phyloP scores from a whole-genome alignment of 306 rosid genomes.

The Dryas alaskensis region DNA sequence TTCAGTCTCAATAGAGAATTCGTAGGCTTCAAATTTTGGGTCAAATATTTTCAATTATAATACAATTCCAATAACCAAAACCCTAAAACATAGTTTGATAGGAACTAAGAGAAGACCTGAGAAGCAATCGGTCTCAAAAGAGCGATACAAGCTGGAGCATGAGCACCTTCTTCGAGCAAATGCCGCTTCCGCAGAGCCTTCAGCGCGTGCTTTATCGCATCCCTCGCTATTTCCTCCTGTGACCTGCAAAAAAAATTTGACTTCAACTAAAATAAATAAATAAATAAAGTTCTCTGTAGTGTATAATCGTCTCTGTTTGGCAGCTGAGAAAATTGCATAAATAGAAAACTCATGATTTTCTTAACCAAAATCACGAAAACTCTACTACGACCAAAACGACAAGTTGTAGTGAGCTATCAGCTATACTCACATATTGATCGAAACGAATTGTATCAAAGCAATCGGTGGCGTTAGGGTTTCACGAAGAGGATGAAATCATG shows the following conservation, averaged over 20 bases:
- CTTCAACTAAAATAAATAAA: slow-evolving; percentile 1
- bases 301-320: slow-evolving; percentile 20
- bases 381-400: background rate
- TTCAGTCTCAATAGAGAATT: background rate
- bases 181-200: slow-evolving; percentile 83
- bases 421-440: slow-evolving; percentile 29
- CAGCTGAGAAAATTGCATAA: slow-evolving; percentile 15
- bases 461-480: slow-evolving; percentile 23
- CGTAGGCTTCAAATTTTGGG: too few species aligned
- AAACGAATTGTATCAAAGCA: background rate
- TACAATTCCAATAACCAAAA: background rate
- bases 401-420: background rate
- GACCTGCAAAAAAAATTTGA: slow-evolving; percentile 37
- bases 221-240: slow-evolving; percentile 45
- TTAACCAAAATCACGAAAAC: background rate
- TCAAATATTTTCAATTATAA: background rate
- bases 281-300: background rate
- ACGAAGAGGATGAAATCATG: slow-evolving; percentile 2
- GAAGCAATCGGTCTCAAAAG: slow-evolving; percentile 64
- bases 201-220: slow-evolving; percentile 76
- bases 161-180: slow-evolving; percentile 95
- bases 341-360: background rate
- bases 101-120: slow-evolving; percentile 43
- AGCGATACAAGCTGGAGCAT: slow-evolving; percentile 76
- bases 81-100: slow-evolving; percentile 3